These are phyloP conservation scores for Phytopythium oedochilum DNA, from an alignment of 352 stramenopile species.

Conservation along the genomic window DNA sequence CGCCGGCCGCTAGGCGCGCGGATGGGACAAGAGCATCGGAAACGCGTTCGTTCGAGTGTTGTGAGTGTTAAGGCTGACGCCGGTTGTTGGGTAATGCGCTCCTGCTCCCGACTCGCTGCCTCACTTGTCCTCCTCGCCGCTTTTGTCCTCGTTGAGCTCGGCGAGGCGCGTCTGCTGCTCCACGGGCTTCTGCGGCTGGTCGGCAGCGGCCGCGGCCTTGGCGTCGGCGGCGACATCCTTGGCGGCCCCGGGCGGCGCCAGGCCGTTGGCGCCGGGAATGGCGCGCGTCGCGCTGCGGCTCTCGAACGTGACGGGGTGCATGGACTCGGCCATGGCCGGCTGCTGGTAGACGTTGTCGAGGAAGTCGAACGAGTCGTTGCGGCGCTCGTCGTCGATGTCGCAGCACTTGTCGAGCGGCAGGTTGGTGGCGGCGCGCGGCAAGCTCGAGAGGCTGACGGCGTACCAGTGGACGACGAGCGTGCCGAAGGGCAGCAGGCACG, in stretches of 20 bases:
- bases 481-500: slow-evolving; percentile 35
- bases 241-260: neutral
- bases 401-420: slow-evolving; percentile 62
- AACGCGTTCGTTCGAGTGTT: too few relatives aligned
- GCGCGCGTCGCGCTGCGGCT: slow-evolving; percentile 1
- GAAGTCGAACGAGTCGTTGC: slow-evolving; percentile 49
- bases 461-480: slow-evolving; percentile 70
- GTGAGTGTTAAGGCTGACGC: too few relatives aligned
- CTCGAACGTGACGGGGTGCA: slow-evolving; percentile 21
- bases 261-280: slow-evolving; percentile 1
- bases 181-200: slow-evolving; percentile 17
- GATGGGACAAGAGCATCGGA: too few relatives aligned
- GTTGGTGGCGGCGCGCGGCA: slow-evolving; percentile 40
- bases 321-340: slow-evolving; percentile 49
- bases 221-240: slow-evolving; percentile 1
- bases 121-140: slow-evolving; percentile 7
- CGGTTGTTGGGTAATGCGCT: too few relatives aligned
- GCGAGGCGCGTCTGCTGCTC: slow-evolving; percentile 30
- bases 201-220: slow-evolving; percentile 11
- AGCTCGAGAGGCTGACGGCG: slow-evolving; percentile 40
- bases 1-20: neutral
- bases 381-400: slow-evolving; percentile 53
- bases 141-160: slow-evolving; percentile 38
- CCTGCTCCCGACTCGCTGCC: too few relatives aligned
- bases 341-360: slow-evolving; percentile 67